These are phyloP conservation scores for Carpinus viminea DNA, from an alignment of 306 rosid species.

Conservation along the genomic window DNA sequence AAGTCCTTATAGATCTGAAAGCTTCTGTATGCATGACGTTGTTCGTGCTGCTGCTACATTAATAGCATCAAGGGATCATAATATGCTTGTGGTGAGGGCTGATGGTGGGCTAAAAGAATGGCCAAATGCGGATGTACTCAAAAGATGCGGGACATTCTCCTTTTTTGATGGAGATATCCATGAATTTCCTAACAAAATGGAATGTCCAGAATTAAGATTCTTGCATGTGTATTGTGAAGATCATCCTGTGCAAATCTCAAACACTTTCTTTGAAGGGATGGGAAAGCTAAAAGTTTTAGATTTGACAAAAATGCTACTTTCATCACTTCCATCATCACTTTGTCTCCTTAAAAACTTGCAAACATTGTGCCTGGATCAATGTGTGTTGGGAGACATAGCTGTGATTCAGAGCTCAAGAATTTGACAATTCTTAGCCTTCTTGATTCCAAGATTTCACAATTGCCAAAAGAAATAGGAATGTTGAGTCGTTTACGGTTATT, in stretches of 20 bases:
- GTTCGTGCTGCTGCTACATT: no score
- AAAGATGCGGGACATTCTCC: neutral
- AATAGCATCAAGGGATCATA: neutral
- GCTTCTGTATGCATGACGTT: neutral
- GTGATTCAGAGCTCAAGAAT: neutral
- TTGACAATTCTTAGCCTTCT: constrained; percentile 13
- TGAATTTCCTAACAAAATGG: constrained; percentile 5
- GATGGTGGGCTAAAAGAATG: neutral
- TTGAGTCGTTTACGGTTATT: constrained; percentile 7
- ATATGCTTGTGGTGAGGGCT: neutral
- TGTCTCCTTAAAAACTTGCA: neutral
- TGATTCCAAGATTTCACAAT: accelerated
- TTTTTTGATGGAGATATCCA: accelerated
- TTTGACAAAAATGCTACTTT: neutral
- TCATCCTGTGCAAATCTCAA: neutral
- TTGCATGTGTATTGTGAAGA: accelerated
- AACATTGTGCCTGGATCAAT: neutral
- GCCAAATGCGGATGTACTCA: neutral
- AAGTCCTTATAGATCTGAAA: accelerated
- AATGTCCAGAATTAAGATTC: neutral
- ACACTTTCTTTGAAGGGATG: constrained; percentile 10
- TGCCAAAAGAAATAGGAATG: constrained; percentile 2
- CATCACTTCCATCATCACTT: constrained; percentile 5
- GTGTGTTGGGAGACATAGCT: neutral
- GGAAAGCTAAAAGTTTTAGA: neutral